Base-by-base conservation (phyloP, 2,329 filamentous ascomycete genomes). In the Fusarium pseudonygamai region DNA sequence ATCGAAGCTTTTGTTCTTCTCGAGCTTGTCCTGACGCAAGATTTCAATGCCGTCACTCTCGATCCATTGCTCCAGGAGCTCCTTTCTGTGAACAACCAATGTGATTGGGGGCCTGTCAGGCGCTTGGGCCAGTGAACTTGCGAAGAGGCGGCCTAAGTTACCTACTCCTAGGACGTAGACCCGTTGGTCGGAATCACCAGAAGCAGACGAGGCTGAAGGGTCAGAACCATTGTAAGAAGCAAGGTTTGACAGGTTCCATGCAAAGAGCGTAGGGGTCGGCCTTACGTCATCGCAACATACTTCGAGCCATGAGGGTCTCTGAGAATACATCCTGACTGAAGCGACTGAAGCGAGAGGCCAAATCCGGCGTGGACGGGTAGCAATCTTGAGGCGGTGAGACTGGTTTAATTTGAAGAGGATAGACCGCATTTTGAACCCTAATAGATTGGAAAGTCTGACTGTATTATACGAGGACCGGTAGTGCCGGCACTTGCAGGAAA, bases 111-210 rank as follows among this genome's bases (percentile, higher is more conserved):
- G 93, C 6, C 88, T 87, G 26, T 88, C 82, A 2, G 82, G 77
- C 14, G 90, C 84, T 26, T 88, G 86, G 28, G 90, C 88, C 16
- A 98, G 84, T 28, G 90, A 89, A 79, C 92, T 91, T 32, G 95
- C 94, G 72, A 95, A 90, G 32, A 98, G 89, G 47, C 90, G 90
- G 20, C 95, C 95, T 18, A 97, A 86, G 79, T 94, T 97, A 40
- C 95, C 95, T 16, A 93, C 80, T 16, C 96, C 95, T 7, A 97
- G 84, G 53, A 98, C 87, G 78, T 96, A 90, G 69, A 97, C 91
- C 39, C 91, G 87, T n/a, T 79, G 79, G 40, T 78, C 55, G 12
- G 66, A 59, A 61, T 74, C 72, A 26, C 64, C 43, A 12, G 60
- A 55, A 58, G 52, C 53, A 20, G 22, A 36, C 20, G 64, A 56